Evolutionary conservation across 1,139 yeast species (phyloP), one percentile per base, ranked within the genome.

Genomic region (Keqinozyma sinolaborantium): DNA sequence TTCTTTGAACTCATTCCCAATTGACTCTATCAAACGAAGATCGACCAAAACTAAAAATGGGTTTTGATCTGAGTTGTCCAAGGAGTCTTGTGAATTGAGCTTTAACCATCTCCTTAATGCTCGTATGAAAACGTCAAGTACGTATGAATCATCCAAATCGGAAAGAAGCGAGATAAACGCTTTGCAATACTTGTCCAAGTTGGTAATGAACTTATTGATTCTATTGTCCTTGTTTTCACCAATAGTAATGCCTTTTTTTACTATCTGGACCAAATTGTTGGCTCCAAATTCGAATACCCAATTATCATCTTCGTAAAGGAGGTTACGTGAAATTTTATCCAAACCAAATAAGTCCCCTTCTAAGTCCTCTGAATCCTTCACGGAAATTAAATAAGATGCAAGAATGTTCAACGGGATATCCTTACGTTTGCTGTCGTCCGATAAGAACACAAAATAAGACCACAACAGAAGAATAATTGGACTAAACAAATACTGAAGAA

Each of bases 51-150:
- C 67, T 12, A 70, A 47, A 35, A 81, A 70, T 5, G 88, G 84
- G 39, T 73, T 69, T 4, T 60, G 59, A 10, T 57, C 67, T 3
- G 50, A 60, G 3, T 48, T 52, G 3, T 33, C 9, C 21, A 18
- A 18, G 7, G 9, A 7, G 7, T 10, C 10, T 28, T 29, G 7
- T 29, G 41, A 39, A n/a, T 44, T 38, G 9, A 52, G 37, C 11
- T 57, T 51, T 16, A 83, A 59, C 90, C 95, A 85, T 42, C 78
- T 62, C 37, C 69, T 69, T 37, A 90, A 59, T 2, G 80, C 57
- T 0, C 41, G 42, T 4, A 79, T 58, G 47, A 87, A 83, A 4
- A 79, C 53, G 7, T 50, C 45, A 26, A 72, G 73, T 2, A 79
- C 57, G 8, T 67, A 52, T 9, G 25, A 23, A 11, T 70, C 76